Evolutionary conservation across 1,284 basidiomycete genomes (phyloP), one percentile per base, ranked within the genome.

Genomic region (Puccinia polysora): DNA sequence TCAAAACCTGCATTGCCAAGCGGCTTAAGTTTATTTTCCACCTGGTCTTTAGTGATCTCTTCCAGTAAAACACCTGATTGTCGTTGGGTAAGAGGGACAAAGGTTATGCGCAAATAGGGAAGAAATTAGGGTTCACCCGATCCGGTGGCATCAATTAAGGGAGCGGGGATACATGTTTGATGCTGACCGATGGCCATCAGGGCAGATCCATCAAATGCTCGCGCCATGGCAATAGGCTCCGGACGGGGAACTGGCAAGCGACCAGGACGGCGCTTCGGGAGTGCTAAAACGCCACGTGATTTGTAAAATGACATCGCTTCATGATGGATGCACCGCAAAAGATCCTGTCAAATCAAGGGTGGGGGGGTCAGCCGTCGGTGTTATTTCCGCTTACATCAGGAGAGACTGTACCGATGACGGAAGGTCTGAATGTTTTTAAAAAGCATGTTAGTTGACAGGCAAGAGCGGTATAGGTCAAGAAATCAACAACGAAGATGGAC

Each of bases 161-260:
- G 47, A 25, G 30, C 62, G 20, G 7, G 43, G 10, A 40, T 68
- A 32, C 8, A 30, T 59, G 1, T 10, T 49, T 28, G 3, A n/a
- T 3, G 45, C 60, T 47, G 20, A 63, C 60, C 60, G 32, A 63
- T 45, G 32, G 60, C 60, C 60, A 63, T 32, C 30, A 63, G n/a
- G 30, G 60, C 60, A 30, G 60, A 47, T 5, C 60, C 60, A 63
- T 63, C 60, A 32, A 63, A 43, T 28, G 60, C 60, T 49, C 60
- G 23, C 5, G 45, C 25, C 60, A 63, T 63, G 10, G 60, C 60
- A 63, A 63, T 63, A 47, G 60, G 60, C 47, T 63, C 60, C 28
- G 43, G 36, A 36, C 60, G 47, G 32, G 43, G 43, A 18, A 30
- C 45, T 3, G 60, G 45, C n/a, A 30, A 25, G 30, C 36, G 60